Base-by-base conservation (phyloP, 306 rosid genomes). In the Cucurbita maxima region DNA sequence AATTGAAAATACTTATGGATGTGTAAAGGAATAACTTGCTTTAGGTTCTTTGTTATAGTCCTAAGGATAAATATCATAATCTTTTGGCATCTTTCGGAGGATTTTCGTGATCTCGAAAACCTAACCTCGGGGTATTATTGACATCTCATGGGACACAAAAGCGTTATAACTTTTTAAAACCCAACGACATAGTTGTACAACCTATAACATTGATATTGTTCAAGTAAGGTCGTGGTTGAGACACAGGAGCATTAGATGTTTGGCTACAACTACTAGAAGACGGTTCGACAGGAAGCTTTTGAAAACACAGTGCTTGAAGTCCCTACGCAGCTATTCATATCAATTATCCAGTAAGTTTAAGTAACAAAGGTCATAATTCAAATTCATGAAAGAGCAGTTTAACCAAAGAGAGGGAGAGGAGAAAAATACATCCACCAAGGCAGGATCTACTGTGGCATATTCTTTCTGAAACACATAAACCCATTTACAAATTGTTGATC, bases 381-480 rank as follows among this genome's bases (percentile, higher is more conserved):
- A 67, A 68, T 44, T 68, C 73, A 68, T 68, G 19, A 47, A 50
- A 13, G 57, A 43, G 20, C 57, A 68, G 57, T 57, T 68, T 68
- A 45, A 45, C 5, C 10, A 47, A 25, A 74, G 37, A 56, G 36
- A 22, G 73, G 54, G 15, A 36, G 51, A 62, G 64, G 20, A 6
- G 71, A 48, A 45, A 74, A 81, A 72, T 81, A 93, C 98, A 82
- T 88, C 71, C 5, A 90, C 97, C 0, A 69, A 40, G 25, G 87
- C 82, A n/a, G 92, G 96, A 72, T 89, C 85, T 22, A 87, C 97
- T 10, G 88, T 90, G 61, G 90, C 98, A 82, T 84, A 89, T 86
- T 93, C 98, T 75, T 81, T 82, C 80, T 93, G 98, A 85, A 90
- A 93, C 47, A 88, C 50, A 74, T 90, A 93, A 62, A 93, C 88